Conservation (phyloP, 1,284 basidiomycete species). For the Xerocomus amazonicus region DNA sequence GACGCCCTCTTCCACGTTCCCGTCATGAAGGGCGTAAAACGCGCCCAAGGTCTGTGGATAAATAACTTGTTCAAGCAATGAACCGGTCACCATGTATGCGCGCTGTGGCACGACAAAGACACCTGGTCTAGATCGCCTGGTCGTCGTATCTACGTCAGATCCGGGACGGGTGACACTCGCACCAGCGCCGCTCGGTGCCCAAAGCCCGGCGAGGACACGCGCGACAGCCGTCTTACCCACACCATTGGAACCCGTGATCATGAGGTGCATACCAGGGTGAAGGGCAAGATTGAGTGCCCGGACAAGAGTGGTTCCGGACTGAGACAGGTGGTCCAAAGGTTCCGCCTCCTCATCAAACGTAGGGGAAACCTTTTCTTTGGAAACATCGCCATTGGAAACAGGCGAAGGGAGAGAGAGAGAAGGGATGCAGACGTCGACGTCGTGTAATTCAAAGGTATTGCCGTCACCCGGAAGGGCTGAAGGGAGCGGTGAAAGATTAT, state of each 20-base stretch:
- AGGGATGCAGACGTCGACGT: constrained; percentile 79
- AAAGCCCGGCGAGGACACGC: constrained; percentile 85
- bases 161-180: constrained; percentile 33
- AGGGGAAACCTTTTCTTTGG: constrained; percentile 1
- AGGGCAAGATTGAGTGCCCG: constrained; percentile 71
- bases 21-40: constrained; percentile 46
- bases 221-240: constrained; percentile 95
- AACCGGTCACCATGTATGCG: constrained; percentile 87
- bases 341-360: constrained; percentile 17
- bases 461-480: constrained; percentile 28
- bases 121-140: constrained; percentile 42
- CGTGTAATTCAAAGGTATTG: constrained; percentile 52
- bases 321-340: constrained; percentile 16
- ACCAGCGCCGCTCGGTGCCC: constrained; percentile 57
- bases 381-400: background rate
- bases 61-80: constrained; percentile 82
- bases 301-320: constrained; percentile 52
- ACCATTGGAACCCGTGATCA: constrained; percentile 92
- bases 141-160: constrained; percentile 20
- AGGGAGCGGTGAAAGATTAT: constrained; percentile 61
- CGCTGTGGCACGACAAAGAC: constrained; percentile 92
- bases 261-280: constrained; percentile 79
- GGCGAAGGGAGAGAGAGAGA: constrained; percentile 6
- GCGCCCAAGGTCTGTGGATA: constrained; percentile 85
- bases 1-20: constrained; percentile 52